Percentiles rank a stretch among this genome's conserved stretches.
Conservation (phyloP, 106 monocot species). For the Dendrobium chrysotoxum region DNA sequence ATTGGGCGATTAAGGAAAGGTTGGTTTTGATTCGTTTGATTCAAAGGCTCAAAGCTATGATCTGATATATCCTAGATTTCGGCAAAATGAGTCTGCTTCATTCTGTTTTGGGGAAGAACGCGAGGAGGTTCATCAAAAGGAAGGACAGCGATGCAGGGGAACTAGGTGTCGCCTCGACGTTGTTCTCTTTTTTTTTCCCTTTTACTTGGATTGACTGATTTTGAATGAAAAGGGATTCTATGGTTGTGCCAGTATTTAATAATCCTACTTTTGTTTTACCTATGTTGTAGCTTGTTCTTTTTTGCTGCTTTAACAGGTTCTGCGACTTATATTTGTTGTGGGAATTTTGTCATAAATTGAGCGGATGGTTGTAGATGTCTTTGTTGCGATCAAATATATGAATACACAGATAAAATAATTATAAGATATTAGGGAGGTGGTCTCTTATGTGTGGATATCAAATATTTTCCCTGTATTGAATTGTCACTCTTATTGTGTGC, state of each 20-base stretch:
- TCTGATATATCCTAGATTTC: not conserved
- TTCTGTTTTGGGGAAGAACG: slow-evolving; percentile 27
- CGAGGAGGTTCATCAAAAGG: slow-evolving; percentile 41
- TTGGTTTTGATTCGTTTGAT: not conserved
- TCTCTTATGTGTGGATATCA: not conserved
- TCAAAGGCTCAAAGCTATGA: not conserved
- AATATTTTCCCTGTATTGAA: not conserved
- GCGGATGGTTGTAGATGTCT: not conserved
- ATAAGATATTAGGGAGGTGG: not conserved
- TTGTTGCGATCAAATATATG: too few species aligned
- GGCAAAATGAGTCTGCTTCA: slow-evolving; percentile 29
- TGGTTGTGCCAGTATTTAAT: not conserved
- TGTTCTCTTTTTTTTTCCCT: not conserved
- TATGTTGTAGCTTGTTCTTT: too few species aligned
- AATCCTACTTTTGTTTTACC: too few species aligned
- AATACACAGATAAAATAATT: not conserved
- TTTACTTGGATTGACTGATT: not conserved
- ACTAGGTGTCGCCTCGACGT: slow-evolving; percentile 23
- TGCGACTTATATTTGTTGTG: too few species aligned
- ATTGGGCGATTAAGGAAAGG: not conserved
- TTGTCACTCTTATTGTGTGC: not conserved
- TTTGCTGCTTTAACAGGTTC: not conserved
- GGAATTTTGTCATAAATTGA: too few species aligned
- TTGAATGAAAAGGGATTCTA: not conserved
- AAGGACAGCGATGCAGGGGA: slow-evolving; percentile 64